Evolutionary conservation across 2,329 filamentous ascomycete genomes (phyloP), one percentile per base, ranked within the genome.

Genomic region (Thyridium curvatum): DNA sequence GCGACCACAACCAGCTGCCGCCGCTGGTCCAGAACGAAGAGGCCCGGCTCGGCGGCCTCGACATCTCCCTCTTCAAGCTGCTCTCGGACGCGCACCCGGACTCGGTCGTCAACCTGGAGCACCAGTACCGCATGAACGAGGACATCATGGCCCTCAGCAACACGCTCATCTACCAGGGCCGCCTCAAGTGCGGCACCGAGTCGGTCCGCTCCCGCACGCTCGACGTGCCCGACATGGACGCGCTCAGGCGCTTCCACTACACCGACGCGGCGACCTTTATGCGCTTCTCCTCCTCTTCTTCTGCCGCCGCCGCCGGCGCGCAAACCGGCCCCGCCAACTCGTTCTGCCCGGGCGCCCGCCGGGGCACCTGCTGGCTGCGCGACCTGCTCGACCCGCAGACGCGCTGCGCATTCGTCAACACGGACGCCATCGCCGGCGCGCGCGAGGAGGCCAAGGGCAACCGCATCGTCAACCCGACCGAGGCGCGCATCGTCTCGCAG

Each of bases 41-140:
- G 51, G 93, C 93, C 3, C 78, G 84, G 34, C 75, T 82, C 40
- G 90, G 90, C 12, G 93, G 93, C 1, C 70, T 98, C 5, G 93
- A 98, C 58, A 76, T 96, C 34, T 94, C 87, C 56, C 71, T 98
- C 37, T 98, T 98, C 73, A 94, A 94, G 58, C 73, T 93, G 4
- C 75, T 98, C 12, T 96, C 89, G 1, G 93, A 97, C 53, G 75
- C 77, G 1, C 90, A 97, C 46, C 90, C 93, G 0, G 69, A 79
- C 34, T 89, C 89, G 1, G 90, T 98, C 3, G 87, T 94, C 45
- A 94, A 86, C 46, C 75, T 98, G 2, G 89, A 93, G 52, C 89
- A 96, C 53, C 93, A 98, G 58, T 98, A 98, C 57, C 87, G 93
- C 44, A 98, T 98, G 93, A 95, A 88, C 52, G 86, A 93, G 49